Percentiles rank a stretch among this genome's conserved stretches.
phyloP scores from a whole-genome alignment of 1,284 basidiomycete genomes.

The Pterulicium gracile region DNA sequence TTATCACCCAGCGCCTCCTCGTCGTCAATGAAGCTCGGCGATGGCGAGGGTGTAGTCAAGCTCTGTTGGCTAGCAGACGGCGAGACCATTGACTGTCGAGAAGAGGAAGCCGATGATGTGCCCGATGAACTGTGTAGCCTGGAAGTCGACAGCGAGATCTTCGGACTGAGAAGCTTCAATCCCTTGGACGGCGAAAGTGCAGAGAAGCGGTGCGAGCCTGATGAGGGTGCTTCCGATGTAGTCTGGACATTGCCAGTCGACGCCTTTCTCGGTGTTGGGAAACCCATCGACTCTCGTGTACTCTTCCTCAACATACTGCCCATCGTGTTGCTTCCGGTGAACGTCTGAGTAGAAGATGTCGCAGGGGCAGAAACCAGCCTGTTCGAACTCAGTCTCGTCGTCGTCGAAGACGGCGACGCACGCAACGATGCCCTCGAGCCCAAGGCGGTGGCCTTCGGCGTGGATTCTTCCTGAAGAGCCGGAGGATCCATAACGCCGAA shows the following conservation, averaged over 20 bases:
- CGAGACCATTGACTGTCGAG: conserved; percentile 37
- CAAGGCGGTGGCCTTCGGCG: conserved; percentile 27
- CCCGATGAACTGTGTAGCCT: conserved; percentile 41
- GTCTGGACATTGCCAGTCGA: conserved; percentile 54
- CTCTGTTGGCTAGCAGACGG: conserved; percentile 69
- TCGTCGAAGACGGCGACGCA: conserved; percentile 43
- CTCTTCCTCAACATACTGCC: conserved; percentile 37
- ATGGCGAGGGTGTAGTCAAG: conserved; percentile 72
- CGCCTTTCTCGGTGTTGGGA: conserved; percentile 64
- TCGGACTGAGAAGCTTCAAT: conserved; percentile 68
- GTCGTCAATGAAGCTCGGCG: conserved; percentile 68
- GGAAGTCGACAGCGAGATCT: conserved; percentile 50
- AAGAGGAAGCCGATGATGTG: conserved; percentile 32
- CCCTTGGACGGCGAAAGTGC: conserved; percentile 75
- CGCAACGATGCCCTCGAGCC: conserved; percentile 39
- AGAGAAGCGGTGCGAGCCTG: conserved; percentile 55
- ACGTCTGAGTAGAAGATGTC: conserved; percentile 25
- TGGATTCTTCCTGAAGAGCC: conserved; percentile 5
- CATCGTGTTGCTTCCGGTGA: conserved; percentile 10
- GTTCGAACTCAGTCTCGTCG: conserved; percentile 42
- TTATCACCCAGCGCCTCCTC: conserved; percentile 90
- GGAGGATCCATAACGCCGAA: conserved; percentile 61
- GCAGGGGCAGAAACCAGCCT: conserved; percentile 50
- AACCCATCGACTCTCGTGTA: conserved; percentile 66
- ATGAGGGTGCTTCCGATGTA: conserved; percentile 31